Percentiles rank a stretch among this genome's conserved stretches.
phyloP scores from a whole-genome alignment of 495 filamentous ascomycete genomes.

The Podospora tetraspora region DNA sequence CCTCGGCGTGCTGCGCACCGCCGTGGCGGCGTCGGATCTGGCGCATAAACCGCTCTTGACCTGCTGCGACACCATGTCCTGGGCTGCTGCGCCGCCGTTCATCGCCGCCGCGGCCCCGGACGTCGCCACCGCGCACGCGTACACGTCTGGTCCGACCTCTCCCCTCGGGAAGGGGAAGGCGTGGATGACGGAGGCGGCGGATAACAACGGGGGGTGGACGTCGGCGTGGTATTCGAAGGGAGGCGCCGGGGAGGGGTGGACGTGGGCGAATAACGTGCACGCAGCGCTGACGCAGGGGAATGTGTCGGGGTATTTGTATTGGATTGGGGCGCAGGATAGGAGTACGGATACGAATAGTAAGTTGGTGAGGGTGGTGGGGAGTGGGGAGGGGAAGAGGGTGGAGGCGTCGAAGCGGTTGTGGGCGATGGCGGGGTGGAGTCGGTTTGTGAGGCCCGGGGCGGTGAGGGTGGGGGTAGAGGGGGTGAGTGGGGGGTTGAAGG shows the following conservation, averaged over 20 bases:
- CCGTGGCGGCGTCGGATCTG: constrained; percentile 35
- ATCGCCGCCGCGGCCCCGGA: constrained; percentile 19
- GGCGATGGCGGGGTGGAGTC: constrained; percentile 47
- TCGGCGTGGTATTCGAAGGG: constrained; percentile 46
- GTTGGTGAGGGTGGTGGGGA: constrained; percentile 29
- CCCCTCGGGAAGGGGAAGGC: constrained; percentile 36
- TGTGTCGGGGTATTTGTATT: constrained; percentile 48
- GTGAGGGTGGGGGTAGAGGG: constrained; percentile 36
- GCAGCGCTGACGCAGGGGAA: constrained; percentile 39
- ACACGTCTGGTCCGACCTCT: constrained; percentile 34
- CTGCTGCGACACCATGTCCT: constrained; percentile 51
- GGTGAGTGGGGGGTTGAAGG: constrained; percentile 25
- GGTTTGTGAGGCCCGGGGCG: constrained; percentile 45
- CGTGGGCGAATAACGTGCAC: constrained; percentile 53
- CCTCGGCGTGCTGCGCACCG: constrained; percentile 40
- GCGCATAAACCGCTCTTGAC: constrained; percentile 31
- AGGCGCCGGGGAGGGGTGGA: constrained; percentile 45
- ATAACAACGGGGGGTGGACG: constrained; percentile 19
- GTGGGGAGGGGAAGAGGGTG: constrained; percentile 20
- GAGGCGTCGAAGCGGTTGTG: constrained; percentile 40
- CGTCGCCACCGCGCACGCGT: not conserved
- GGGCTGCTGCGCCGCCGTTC: constrained; percentile 40
- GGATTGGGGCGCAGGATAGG: constrained; percentile 39
- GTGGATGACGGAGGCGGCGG: constrained; percentile 48
- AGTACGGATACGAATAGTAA: constrained; percentile 22